Evolutionary conservation across 73 alveolate species (phyloP).

Genomic region (Symbiodinium natans): DNA sequence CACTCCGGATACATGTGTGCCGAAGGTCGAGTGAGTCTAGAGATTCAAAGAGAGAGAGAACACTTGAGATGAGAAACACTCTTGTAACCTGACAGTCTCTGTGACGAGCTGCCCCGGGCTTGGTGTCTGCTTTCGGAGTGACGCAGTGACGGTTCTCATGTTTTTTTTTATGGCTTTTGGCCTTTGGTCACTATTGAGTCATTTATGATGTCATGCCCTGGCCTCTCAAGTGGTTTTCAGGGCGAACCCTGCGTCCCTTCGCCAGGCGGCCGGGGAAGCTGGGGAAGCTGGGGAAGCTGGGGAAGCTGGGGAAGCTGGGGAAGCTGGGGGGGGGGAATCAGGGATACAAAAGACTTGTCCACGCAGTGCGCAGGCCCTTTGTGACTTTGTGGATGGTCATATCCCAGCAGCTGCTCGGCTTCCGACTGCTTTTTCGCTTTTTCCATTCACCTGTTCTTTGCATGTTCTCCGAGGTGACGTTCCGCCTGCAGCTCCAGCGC

Average conservation of each 20-base stretch:
- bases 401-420: constrained; percentile 48
- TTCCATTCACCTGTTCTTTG: background rate
- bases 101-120: constrained; percentile 1
- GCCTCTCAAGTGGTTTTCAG: background rate
- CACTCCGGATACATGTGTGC: too few species aligned
- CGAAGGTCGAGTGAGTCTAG: too few species aligned
- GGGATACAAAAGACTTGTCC: too few species aligned
- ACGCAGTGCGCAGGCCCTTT: constrained; percentile 11
- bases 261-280: constrained; percentile 12
- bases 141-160: too few species aligned
- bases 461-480: constrained; percentile 46
- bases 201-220: background rate
- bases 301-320: background rate
- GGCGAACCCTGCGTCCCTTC: constrained; percentile 76
- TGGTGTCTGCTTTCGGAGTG: background rate
- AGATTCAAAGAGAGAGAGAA: too few species aligned
- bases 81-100: background rate
- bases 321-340: background rate
- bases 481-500: constrained; percentile 87
- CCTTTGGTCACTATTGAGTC: too few species aligned
- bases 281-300: background rate
- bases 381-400: constrained; percentile 85
- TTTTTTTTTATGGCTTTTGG: too few species aligned
- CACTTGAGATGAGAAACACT: too few species aligned
- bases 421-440: background rate